Conservation (phyloP, 2,329 filamentous ascomycete species). For the Trichoderma arundinaceum region DNA sequence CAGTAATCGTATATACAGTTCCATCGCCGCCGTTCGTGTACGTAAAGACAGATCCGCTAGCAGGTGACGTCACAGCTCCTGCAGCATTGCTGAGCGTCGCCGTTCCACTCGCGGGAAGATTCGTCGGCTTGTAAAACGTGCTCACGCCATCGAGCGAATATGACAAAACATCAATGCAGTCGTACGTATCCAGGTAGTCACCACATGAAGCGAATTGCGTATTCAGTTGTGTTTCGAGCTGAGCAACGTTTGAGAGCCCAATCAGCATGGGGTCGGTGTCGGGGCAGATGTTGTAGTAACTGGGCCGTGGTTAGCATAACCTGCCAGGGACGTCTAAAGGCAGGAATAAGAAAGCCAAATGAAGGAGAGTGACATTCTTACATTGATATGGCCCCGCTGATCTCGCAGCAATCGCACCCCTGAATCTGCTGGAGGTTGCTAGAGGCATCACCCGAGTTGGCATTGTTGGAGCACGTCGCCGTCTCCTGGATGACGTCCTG, state of each 20-base stretch:
- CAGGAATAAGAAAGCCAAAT: background rate
- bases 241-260: constrained; percentile 33
- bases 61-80: constrained; percentile 43
- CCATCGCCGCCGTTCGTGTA: constrained; percentile 43
- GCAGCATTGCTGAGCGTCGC: constrained; percentile 41
- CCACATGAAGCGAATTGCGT: constrained; percentile 33
- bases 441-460: constrained; percentile 35
- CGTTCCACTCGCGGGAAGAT: constrained; percentile 41
- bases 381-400: constrained; percentile 46
- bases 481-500: constrained; percentile 34
- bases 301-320: constrained; percentile 31
- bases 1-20: constrained; percentile 45
- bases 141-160: constrained; percentile 35
- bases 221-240: constrained; percentile 33
- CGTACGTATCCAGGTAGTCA: constrained; percentile 35
- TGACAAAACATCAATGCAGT: constrained; percentile 37
- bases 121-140: constrained; percentile 35
- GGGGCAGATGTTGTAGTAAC: constrained; percentile 40
- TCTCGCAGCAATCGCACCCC: constrained; percentile 45
- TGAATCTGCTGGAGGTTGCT: constrained; percentile 36
- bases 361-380: constrained; percentile 31
- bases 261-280: constrained; percentile 39
- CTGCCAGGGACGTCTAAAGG: no score
- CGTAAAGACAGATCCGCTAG: constrained; percentile 44
- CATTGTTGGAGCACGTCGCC: constrained; percentile 35